Base-by-base conservation (phyloP, 768 basidiomycete genomes). In the Kwoniella bestiolae region DNA sequence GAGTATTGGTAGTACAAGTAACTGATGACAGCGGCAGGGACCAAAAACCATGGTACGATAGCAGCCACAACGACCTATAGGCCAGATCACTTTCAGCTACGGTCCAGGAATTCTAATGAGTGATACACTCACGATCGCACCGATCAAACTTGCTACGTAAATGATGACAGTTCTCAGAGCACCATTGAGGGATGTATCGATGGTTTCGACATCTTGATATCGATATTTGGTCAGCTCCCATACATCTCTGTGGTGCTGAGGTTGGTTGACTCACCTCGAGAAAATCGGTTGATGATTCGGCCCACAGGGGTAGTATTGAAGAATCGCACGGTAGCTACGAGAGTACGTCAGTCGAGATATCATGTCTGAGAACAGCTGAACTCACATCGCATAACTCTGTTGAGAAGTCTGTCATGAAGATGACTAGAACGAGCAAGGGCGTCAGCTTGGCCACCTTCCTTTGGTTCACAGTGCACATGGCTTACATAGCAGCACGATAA, bases 271-370 rank as follows among this genome's bases (percentile, higher is more conserved):
- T 50, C 44, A 57, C 49, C 63, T 88, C 89, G 73, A 87, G 73
- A 89, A 74, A 94, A 93, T 5, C 92, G 86, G 80, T 93, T 94
- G 70, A 94, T 84, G 85, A 94, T 89, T 2, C 91, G 89, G 41
- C 91, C 90, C 87, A 75, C 59, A 28, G 75, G 78, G 9, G 62
- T 80, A 23, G 73, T 66, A 52, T 75, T 74, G 68, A 75, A 79
- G 62, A 76, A 80, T n/a, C 77, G 66, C 50, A 79, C 69, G 29
- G 75, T 76, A 3, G 70, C 68, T 68, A 45, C 12, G 25, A 21
- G 25, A 25, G 5, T 14, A 28, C 31, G 35, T 52, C 32, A 64
- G 35, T 45, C 12, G 6, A 5, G 8, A 46, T n/a, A 9, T 7
- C n/a, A 23, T 21, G n/a, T 31, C 12, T 26, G 2, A 6, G 14